Base-by-base conservation (phyloP, 257 asterid species). In the Primulina tabacum region DNA sequence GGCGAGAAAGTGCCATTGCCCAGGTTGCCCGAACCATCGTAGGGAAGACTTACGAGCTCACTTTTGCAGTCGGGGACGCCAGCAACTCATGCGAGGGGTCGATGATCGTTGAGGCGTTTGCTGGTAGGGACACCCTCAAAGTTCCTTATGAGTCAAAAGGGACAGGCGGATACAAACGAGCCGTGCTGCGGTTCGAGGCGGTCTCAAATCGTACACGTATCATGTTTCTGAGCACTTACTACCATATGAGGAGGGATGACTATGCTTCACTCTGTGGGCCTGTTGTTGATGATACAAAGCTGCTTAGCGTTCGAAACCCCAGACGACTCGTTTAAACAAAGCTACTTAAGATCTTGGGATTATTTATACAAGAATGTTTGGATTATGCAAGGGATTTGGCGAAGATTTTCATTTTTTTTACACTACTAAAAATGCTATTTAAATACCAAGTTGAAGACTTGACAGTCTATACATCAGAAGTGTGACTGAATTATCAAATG, bases 221-320 rank as follows among this genome's bases (percentile, higher is more conserved):
- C 75, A 87, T 88, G 96, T 93, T 93, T 83, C 82, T 82, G 8
- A 93, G 99, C 81, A 93, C 97, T 2, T 93, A 64, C 73, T 93
- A 93, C 72, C 96, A 88, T n/a, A 90, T 80, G 76, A 87, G 99
- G 73, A 93, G 89, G 14, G 89, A 89, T 18, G 97, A 93, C 76
- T 86, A 52, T 43, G 95, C 97, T 3, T 93, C 97, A 10, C 97
- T 93, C 0, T 93, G 98, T 71, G 98, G 97, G 20, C 98, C 99
- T 2, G 96, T 93, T 8, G 83, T 93, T 12, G 97, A 93, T 59
- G 89, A 84, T 35, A 86, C 89, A 77, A 86, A 79, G 87, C 81
- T 93, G 74, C 73, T 90, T 68, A 90, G 99, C 6, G 81, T 90
- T 7, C 93, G 97, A 28, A 80, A 66, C 1, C 89, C 89, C 3